Evolutionary conservation across 306 rosid genomes (phyloP).

Genomic region (Fagus sylvatica): DNA sequence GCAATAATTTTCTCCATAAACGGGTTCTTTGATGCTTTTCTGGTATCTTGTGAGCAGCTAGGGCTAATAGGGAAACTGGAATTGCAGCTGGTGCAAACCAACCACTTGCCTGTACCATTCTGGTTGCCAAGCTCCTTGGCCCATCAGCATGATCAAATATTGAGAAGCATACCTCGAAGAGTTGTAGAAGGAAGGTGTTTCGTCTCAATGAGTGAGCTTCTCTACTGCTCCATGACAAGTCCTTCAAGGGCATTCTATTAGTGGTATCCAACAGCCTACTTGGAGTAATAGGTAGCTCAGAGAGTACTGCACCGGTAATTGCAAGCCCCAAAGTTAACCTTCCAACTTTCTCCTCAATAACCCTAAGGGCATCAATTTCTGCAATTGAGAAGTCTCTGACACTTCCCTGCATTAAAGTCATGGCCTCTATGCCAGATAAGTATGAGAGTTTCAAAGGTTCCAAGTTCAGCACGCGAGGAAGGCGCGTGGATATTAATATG

Average conservation of each 20-base stretch:
- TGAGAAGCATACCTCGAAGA: slow-evolving; percentile 85
- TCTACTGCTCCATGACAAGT: slow-evolving; percentile 62
- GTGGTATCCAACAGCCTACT: slow-evolving; percentile 74
- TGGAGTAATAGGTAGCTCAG: slow-evolving; percentile 83
- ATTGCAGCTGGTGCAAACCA: slow-evolving; percentile 84
- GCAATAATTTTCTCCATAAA: slow-evolving; percentile 53
- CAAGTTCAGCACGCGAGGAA: slow-evolving; percentile 72
- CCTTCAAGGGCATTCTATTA: slow-evolving; percentile 83
- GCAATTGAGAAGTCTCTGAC: slow-evolving; percentile 59
- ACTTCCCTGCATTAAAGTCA: slow-evolving; percentile 71
- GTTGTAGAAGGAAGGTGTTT: slow-evolving; percentile 72
- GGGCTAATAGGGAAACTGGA: slow-evolving; percentile 58
- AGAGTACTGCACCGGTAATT: slow-evolving; percentile 68
- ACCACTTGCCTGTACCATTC: slow-evolving; percentile 80
- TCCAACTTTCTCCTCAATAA: slow-evolving; percentile 76
- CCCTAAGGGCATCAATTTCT: slow-evolving; percentile 75
- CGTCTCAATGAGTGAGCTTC: slow-evolving; percentile 51
- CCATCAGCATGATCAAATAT: slow-evolving; percentile 91
- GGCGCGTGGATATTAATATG: slow-evolving; percentile 73
- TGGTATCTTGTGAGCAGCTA: slow-evolving; percentile 72
- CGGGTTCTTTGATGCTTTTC: slow-evolving; percentile 47
- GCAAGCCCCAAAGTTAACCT: slow-evolving; percentile 77
- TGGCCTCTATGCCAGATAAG: slow-evolving; percentile 80
- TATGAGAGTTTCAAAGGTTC: slow-evolving; percentile 81
- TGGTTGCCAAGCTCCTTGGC: slow-evolving; percentile 81